phyloP scores from a whole-genome alignment of 176 grass and related monocot species.

The Raddia guianensis region DNA sequence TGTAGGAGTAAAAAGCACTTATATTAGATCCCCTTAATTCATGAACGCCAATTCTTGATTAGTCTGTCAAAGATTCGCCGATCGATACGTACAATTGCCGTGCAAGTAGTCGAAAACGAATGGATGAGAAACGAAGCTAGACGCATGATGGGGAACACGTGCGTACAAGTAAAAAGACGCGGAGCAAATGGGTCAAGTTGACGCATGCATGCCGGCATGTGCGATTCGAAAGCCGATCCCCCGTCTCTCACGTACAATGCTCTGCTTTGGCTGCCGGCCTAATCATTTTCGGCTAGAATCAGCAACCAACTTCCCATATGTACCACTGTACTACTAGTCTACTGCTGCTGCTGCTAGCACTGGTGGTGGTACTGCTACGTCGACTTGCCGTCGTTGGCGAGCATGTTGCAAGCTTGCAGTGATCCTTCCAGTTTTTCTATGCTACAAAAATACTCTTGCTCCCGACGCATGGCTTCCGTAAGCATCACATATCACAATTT shows the following conservation, averaged over 20 bases:
- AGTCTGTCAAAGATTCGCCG: not conserved
- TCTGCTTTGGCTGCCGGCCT: not conserved
- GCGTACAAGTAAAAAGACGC: not conserved
- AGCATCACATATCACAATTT: no score
- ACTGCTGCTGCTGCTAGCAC: no score
- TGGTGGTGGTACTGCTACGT: no score
- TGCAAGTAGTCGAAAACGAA: not conserved
- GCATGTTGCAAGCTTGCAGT: no score
- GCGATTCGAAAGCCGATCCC: not conserved
- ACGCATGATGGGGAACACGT: not conserved
- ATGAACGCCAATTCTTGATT: not conserved
- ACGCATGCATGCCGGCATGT: not conserved
- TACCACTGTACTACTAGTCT: no score
- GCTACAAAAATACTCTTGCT: no score
- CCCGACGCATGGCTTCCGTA: no score
- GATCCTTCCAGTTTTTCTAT: no score
- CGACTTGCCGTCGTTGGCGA: no score
- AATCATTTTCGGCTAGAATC: conserved; percentile 16
- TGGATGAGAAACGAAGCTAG: not conserved
- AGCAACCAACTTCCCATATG: not conserved
- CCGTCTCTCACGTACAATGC: not conserved
- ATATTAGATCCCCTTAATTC: not conserved
- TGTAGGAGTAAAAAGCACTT: not conserved
- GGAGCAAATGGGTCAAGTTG: conserved; percentile 6
- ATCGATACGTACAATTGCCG: not conserved